Base-by-base conservation (phyloP, 352 stramenopile species). In the Pythium dissimile region DNA sequence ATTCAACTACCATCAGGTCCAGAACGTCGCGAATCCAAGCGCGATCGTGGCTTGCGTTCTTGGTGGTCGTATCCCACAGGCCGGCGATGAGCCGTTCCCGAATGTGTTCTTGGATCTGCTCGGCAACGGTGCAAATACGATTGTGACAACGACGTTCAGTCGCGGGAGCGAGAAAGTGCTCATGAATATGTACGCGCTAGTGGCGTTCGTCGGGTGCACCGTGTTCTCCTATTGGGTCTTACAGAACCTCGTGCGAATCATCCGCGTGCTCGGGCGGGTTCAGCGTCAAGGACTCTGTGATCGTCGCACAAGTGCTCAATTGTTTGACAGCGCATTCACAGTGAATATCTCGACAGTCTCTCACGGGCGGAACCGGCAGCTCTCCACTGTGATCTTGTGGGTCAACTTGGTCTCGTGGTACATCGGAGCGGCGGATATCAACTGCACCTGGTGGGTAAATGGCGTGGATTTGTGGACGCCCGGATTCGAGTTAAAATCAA, bases 361-460 rank as follows among this genome's bases (percentile, higher is more conserved):
- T 8, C 56, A 64, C 26, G 56, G 56, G 1, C 56, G 56, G 5
- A 52, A 64, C 18, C 57, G 57, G 30, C 56, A 64, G 41, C 47
- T 64, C 15, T 58, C 56, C 11, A 50, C 62, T 16, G 47, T 48
- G 8, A 54, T 60, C 5, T 32, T 67, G 10, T 58, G 46, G 45
- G n/a, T 62, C 1, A 62, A 58, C 26, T 15, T 67, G 3, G 41
- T 62, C 4, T 47, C 52, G 15, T 67, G 51, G 59, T 67, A 62
- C 52, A 60, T 67, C n/a, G 60, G 60, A n/a, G 60, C 60, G 1
- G 46, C 54, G 0, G 53, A 67, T 10, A 62, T 27, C 39, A 55
- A 58, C 45, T 67, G 59, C 32, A 56, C 52, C 37, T 67, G 59
- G 59, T 67, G 41, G 38, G 34, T 67, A 0, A 28, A 61, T 15